A percentile compares a stretch with the other conserved stretches of the same genome.
Conservation (phyloP, 352 stramenopile genomes). For the Phytophthora tentaculata region DNA sequence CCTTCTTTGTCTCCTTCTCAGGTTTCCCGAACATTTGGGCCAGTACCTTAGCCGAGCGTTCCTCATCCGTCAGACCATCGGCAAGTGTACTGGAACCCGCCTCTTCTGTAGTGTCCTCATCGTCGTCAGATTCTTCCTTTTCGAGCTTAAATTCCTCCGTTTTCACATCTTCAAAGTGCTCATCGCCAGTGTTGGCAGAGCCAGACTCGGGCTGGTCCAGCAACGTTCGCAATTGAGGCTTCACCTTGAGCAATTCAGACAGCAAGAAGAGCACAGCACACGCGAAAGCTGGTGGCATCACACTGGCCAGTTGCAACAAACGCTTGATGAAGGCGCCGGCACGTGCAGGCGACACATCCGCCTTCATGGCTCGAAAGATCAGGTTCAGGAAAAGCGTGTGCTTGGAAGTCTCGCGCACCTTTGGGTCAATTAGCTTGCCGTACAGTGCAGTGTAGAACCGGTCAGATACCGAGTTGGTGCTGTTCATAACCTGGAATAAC, state of each 20-base stretch:
- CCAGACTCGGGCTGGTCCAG: conserved; percentile 67
- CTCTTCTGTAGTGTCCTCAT: conserved; percentile 40
- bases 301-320: conserved; percentile 82
- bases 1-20: conserved; percentile 22
- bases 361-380: conserved; percentile 97
- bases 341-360: conserved; percentile 88
- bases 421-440: conserved; percentile 91
- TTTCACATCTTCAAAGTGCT: conserved; percentile 67
- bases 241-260: conserved; percentile 93
- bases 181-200: conserved; percentile 41
- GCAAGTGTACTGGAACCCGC: conserved; percentile 31
- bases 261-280: conserved; percentile 96
- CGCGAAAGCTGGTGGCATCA: conserved; percentile 89
- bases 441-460: conserved; percentile 98
- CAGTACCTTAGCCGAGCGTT: conserved; percentile 61
- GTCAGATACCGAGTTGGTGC: conserved; percentile 90
- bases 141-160: conserved; percentile 46
- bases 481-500: conserved; percentile 92
- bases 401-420: conserved; percentile 92
- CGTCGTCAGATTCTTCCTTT: conserved; percentile 47
- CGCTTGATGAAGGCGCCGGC: conserved; percentile 95
- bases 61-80: conserved; percentile 57
- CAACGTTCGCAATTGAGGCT: conserved; percentile 74
- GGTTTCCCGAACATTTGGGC: conserved; percentile 68
- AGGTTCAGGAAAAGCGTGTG: conserved; percentile 98